phyloP scores from a whole-genome alignment of 2,329 filamentous ascomycete species.

The Beauveria varroae region DNA sequence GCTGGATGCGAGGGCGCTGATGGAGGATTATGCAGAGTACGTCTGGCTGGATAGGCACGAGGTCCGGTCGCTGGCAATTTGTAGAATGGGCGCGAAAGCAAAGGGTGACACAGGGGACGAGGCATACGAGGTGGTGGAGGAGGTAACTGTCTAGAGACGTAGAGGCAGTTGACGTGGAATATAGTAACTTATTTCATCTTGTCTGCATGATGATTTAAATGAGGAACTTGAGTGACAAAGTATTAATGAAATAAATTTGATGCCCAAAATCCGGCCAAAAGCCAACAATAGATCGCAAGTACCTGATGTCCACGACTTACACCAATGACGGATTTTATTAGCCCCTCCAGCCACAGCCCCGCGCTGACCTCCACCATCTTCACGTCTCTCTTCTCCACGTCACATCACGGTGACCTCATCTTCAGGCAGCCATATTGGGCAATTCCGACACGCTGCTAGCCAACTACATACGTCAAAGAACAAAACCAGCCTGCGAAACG shows the following conservation, averaged over 20 bases:
- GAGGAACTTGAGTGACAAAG: too few relatives aligned
- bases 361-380: background rate
- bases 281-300: too few relatives aligned
- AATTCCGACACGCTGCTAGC: background rate
- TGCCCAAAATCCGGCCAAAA: too few relatives aligned
- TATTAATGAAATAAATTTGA: too few relatives aligned
- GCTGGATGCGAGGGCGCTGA: constrained; percentile 47
- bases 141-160: constrained; percentile 30
- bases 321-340: background rate
- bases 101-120: constrained; percentile 44
- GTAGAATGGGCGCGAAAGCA: constrained; percentile 78
- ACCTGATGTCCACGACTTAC: background rate
- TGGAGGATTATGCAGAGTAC: constrained; percentile 55
- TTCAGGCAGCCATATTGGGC: background rate
- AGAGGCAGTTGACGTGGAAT: too few relatives aligned
- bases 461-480: background rate
- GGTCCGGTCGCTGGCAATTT: constrained; percentile 69
- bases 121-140: constrained; percentile 46
- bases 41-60: constrained; percentile 63
- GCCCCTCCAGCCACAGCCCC: background rate
- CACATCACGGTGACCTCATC: background rate
- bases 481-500: too few relatives aligned
- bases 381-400: background rate
- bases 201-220: too few relatives aligned
- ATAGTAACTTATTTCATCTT: too few relatives aligned